phyloP scores from a whole-genome alignment of 139 green algal species.

The Edaphochlamys debaryana region DNA sequence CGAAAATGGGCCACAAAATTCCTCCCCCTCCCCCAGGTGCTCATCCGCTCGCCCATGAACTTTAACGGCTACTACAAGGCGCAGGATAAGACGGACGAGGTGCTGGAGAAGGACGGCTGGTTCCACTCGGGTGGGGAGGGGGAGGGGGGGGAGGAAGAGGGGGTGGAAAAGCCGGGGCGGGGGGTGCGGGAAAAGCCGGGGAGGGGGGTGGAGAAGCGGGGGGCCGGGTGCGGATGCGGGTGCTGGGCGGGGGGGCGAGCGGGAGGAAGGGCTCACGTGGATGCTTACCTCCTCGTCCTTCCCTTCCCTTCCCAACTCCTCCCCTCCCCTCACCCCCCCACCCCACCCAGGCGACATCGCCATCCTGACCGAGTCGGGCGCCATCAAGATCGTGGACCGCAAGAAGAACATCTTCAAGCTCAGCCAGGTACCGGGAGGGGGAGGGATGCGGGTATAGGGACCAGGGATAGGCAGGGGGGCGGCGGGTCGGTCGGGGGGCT shows the following conservation, averaged over 20 bases:
- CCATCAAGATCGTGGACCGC: slow-evolving; percentile 92
- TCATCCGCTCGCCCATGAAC: slow-evolving; percentile 78
- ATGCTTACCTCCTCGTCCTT: no score
- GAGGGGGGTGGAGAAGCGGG: not conserved
- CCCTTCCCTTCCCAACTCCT: not conserved
- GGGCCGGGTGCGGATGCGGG: not conserved
- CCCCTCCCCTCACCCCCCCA: no score
- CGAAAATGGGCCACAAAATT: no score
- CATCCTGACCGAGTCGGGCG: slow-evolving; percentile 75
- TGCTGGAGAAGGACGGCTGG: slow-evolving; percentile 70
- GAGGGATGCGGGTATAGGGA: not conserved
- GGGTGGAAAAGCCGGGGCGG: no score
- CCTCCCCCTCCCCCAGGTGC: slow-evolving; percentile 59
- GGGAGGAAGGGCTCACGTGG: no score
- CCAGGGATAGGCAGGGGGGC: no score
- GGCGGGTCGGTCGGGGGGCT: no score
- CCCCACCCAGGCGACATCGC: slow-evolving; percentile 86
- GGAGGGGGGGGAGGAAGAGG: no score
- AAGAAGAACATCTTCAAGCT: slow-evolving; percentile 99
- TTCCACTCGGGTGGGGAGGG: slow-evolving; percentile 68
- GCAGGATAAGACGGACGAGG: slow-evolving; percentile 69
- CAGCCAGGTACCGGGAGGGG: not conserved
- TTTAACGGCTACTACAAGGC: slow-evolving; percentile 98
- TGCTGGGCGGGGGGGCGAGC: not conserved
- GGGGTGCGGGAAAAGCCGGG: not conserved